Conservation (phyloP, 1,284 basidiomycete species). For the Kwoniella shivajii region DNA sequence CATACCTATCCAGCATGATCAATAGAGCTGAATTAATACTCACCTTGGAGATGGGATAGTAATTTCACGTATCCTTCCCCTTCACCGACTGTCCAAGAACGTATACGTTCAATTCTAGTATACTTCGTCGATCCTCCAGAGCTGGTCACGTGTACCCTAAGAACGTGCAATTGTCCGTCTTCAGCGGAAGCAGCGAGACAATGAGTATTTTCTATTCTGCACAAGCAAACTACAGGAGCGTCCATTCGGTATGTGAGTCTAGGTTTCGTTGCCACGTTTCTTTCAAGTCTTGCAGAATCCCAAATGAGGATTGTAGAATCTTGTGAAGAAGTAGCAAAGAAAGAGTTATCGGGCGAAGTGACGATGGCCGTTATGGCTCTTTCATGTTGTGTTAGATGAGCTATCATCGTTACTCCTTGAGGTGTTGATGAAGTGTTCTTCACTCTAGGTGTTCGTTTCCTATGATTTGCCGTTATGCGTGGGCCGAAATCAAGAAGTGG, state of each 20-base stretch:
- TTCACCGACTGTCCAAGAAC: conserved; percentile 32
- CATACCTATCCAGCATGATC: not conserved
- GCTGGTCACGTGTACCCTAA: conserved; percentile 72
- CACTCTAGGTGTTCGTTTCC: conserved; percentile 66
- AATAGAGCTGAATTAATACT: conserved; percentile 7
- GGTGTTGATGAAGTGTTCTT: conserved; percentile 57
- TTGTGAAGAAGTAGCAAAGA: conserved; percentile 87
- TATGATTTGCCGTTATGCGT: conserved; percentile 71
- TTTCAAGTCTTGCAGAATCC: conserved; percentile 76
- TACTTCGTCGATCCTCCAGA: conserved; percentile 72
- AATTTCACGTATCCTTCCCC: conserved; percentile 38
- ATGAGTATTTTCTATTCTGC: conserved; percentile 78
- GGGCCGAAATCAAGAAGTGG: conserved; percentile 87
- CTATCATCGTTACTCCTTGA: conserved; percentile 73
- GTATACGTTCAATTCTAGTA: conserved; percentile 68
- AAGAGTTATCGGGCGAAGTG: conserved; percentile 89
- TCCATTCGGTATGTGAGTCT: conserved; percentile 53
- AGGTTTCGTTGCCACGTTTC: conserved; percentile 62
- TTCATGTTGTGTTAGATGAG: conserved; percentile 81
- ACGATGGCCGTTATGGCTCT: conserved; percentile 77
- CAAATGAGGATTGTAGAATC: conserved; percentile 82
- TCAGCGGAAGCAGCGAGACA: conserved; percentile 86
- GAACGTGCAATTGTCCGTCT: conserved; percentile 80
- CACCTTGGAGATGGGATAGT: conserved; percentile 41
- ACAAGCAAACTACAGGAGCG: conserved; percentile 75